Conservation (phyloP, 768 basidiomycete genomes). For the Suillus americanus region DNA sequence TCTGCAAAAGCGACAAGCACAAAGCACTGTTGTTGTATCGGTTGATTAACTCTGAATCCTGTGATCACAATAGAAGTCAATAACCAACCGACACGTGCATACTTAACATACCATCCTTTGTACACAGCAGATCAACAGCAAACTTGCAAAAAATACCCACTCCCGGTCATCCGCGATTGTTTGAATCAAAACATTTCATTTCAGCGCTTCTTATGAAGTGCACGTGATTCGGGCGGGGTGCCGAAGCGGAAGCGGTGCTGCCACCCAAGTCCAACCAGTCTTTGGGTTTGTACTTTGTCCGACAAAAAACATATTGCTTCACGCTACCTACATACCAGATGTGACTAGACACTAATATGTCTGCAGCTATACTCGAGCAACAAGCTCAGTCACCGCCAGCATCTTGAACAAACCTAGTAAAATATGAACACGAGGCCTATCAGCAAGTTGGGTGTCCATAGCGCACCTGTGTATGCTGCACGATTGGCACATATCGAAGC, state of each 20-base stretch:
- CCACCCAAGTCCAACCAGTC: background rate
- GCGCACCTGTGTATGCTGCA: slow-evolving; percentile 3
- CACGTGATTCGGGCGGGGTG: slow-evolving; percentile 2
- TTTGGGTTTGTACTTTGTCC: background rate
- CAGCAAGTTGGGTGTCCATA: background rate
- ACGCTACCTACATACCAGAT: background rate
- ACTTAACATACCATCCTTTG: background rate
- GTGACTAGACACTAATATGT: slow-evolving; percentile 1
- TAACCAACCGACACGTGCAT: slow-evolving; percentile 1
- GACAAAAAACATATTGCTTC: slow-evolving; percentile 3
- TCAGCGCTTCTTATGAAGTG: slow-evolving; percentile 1
- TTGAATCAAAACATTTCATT: slow-evolving; percentile 2
- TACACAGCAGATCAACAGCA: background rate
- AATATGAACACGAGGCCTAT: background rate
- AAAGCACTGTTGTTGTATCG: background rate
- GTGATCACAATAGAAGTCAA: background rate
- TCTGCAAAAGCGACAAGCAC: background rate
- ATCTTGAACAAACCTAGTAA: background rate
- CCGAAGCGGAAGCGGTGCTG: background rate
- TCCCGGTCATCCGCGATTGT: slow-evolving; percentile 4
- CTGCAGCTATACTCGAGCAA: slow-evolving; percentile 1
- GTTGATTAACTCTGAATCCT: background rate
- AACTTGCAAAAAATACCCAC: background rate
- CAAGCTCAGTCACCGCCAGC: background rate
- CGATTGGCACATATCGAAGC: background rate